Evolutionary conservation across 495 filamentous ascomycete genomes (phyloP).

Genomic region (Thermothielavioides terrestris): DNA sequence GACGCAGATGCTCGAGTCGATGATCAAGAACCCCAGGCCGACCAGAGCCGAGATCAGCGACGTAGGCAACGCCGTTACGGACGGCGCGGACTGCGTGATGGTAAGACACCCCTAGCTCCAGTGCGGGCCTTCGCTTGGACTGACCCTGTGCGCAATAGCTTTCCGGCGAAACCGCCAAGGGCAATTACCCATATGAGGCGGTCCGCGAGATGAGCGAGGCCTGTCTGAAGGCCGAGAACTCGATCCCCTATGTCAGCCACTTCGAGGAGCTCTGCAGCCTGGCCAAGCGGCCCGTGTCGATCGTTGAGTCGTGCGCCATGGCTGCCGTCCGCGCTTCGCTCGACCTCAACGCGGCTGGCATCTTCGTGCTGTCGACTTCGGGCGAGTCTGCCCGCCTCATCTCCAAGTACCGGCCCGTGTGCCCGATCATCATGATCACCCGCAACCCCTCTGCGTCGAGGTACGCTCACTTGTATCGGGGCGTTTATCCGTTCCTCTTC

Average conservation of each 20-base stretch:
- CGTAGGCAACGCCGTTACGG: constrained; percentile 94
- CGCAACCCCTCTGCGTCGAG: constrained; percentile 73
- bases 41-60: constrained; percentile 97
- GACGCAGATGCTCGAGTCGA: constrained; percentile 74
- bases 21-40: constrained; percentile 98
- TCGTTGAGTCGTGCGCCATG: constrained; percentile 90
- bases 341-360: constrained; percentile 91
- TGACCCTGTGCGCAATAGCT: constrained; percentile 31
- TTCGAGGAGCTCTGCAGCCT: constrained; percentile 90
- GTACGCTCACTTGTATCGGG: constrained; percentile 93
- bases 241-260: constrained; percentile 90
- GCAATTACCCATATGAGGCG: constrained; percentile 83
- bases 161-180: constrained; percentile 98
- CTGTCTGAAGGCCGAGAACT: constrained; percentile 88
- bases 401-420: constrained; percentile 96
- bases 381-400: constrained; percentile 87
- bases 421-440: constrained; percentile 98
- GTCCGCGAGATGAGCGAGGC: constrained; percentile 98
- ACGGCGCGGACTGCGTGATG: constrained; percentile 99
- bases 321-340: constrained; percentile 87
- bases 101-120: constrained; percentile 12
- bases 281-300: constrained; percentile 68
- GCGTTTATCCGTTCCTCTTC: constrained; percentile 95
- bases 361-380: constrained; percentile 85
- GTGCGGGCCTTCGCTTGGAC: neutral